Percentiles rank a stretch among this genome's conserved stretches.
Evolutionary conservation across 192 early-diverging fungal species (phyloP).

Genomic region (Coemansia sp.): DNA sequence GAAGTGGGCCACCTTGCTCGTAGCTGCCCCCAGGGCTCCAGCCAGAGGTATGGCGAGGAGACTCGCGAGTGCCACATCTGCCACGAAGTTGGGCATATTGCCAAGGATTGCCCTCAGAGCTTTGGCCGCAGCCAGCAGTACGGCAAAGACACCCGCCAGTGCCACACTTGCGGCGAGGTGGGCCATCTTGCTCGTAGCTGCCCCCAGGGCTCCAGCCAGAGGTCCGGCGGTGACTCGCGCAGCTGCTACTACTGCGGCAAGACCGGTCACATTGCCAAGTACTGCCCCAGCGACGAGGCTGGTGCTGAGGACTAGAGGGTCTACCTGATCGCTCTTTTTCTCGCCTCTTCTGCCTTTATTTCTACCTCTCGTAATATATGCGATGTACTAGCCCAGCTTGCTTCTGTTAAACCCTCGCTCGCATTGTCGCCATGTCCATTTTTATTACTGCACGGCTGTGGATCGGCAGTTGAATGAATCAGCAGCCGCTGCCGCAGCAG

Average conservation of each 20-base stretch:
- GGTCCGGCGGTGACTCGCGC: neutral
- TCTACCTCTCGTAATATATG: neutral
- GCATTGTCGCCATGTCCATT: neutral
- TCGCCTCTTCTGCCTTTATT: neutral
- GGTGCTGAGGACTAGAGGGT: neutral
- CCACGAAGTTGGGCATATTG: constrained; percentile 45
- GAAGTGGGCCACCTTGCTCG: constrained; percentile 49
- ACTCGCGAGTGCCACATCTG: constrained; percentile 54
- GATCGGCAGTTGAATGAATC: neutral
- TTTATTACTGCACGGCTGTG: neutral
- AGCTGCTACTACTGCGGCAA: constrained; percentile 46
- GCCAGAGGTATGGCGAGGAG: neutral
- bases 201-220: constrained; percentile 4
- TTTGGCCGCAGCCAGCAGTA: neutral
- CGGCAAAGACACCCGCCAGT: neutral
- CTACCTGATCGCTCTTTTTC: neutral
- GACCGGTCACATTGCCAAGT: constrained; percentile 45
- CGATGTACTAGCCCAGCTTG: neutral
- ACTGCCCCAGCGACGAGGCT: constrained; percentile 28
- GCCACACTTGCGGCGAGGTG: constrained; percentile 44
- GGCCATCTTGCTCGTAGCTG: constrained; percentile 53
- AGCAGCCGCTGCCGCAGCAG: neutral
- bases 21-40: constrained; percentile 27
- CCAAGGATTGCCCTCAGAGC: constrained; percentile 35
- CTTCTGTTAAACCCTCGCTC: neutral